These are phyloP conservation scores for Zygosaccharomyces kombuchaensis DNA, from an alignment of 805 yeast genomes.

Conservation along the genomic window DNA sequence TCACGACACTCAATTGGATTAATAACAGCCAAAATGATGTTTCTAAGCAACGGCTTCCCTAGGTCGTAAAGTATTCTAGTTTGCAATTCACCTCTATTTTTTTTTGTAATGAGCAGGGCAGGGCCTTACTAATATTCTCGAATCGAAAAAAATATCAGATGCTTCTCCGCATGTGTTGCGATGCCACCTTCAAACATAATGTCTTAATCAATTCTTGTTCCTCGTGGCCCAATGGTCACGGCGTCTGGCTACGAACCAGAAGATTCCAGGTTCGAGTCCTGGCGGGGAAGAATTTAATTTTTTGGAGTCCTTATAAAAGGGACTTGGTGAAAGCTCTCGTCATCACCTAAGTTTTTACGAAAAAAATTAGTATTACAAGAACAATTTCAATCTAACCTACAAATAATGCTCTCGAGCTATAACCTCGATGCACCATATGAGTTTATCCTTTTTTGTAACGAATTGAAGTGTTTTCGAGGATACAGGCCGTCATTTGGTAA, in stretches of 20 bases:
- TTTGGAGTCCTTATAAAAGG: neutral
- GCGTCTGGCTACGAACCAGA: conserved; percentile 66
- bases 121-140: neutral
- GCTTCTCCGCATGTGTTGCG: neutral
- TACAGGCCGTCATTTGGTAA: too few species aligned
- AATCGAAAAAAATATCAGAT: neutral
- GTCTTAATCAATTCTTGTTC: conserved; percentile 40
- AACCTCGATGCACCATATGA: too few species aligned
- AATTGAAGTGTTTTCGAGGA: too few species aligned
- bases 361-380: too few species aligned
- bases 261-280: conserved; percentile 55
- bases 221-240: conserved; percentile 76
- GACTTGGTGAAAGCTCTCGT: too few species aligned
- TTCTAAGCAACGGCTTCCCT: neutral
- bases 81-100: neutral
- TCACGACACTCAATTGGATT: neutral
- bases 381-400: too few species aligned
- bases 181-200: too few species aligned
- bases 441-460: too few species aligned
- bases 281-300: conserved; percentile 43
- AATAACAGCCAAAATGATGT: neutral
- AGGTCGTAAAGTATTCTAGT: neutral
- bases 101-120: neutral
- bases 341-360: too few species aligned
- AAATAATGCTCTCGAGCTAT: too few species aligned